Evolutionary conservation across 1,139 yeast genomes (phyloP), one percentile per base, ranked within the genome.

Genomic region (Geotrichum phurueaensis): DNA sequence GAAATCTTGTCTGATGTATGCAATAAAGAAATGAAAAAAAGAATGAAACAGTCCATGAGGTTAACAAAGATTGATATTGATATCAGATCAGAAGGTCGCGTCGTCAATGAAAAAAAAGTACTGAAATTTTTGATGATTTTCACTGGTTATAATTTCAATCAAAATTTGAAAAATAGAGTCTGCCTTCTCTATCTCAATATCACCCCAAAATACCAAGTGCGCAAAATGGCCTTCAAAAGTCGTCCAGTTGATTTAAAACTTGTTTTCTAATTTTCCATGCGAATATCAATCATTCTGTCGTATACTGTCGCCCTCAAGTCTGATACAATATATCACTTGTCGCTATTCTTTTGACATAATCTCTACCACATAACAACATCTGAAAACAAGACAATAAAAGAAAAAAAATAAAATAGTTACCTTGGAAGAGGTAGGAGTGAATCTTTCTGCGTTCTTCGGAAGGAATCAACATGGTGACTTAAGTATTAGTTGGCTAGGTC

Each of bases 401-500:
- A 25, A 6, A 4, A 7, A 7, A 7, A 7, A 7, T 4, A 29
- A 22, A 39, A 54, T 58, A 87, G 94, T 79, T 86, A 88, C 96
- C 95, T 84, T 90, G 94, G 89, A 91, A 92, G 83, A 94, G 95
- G 89, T 92, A 87, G 82, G 87, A 89, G 95, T 90, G 96, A 81
- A 94, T 94, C 94, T 89, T 90, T 85, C 89, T 90, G 87, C 99
- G 92, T 82, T 94, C 98, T 83, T 89, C 96, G 85, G 89, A 92
- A 83, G 99, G 98, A 86, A 94, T 94, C 85, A 94, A 88, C 99
- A 94, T 94, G 79, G 77, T 89, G 82, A 68, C 25, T 31, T 48
- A 27, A 39, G 47, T 39, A 18, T 39, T 39, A n/a, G 47, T 39
- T 39, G 47, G 47, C n/a, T 39, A 39, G 47, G 47, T 39, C 47